Base-by-base conservation (phyloP, 2,329 filamentous ascomycete species). In the Aureobasidium lini region DNA sequence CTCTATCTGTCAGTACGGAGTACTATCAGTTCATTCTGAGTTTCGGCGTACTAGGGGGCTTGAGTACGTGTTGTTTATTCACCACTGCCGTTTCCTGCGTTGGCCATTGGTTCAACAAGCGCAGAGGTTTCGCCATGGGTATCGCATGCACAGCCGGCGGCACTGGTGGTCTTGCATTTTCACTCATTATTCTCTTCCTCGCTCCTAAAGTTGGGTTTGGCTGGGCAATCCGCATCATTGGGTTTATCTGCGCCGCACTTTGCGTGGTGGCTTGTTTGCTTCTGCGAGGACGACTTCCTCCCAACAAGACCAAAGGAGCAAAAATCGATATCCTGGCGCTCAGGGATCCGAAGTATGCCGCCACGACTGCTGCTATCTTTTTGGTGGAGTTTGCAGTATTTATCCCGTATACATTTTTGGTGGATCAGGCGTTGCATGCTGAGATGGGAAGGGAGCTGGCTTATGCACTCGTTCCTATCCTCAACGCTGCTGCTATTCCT, bases 11-110 rank as follows among this genome's bases (percentile, higher is more conserved):
- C 59, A 92, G 88, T 69, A 85, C 81, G 6, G 77, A 85, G 68
- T 88, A 89, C 65, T 93, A 86, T 83, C 89, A 94, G 43, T 93
- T 94, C 68, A 82, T 95, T 71, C 75, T 95, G 28, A 80, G 84
- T 3, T 91, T 92, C 67, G 89, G 89, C 5, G 70, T 95, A 3
- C 72, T 94, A 5, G 83, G 83, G 57, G 91, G 90, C 29, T 65
- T 89, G 1, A 88, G 86, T 7, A 85, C 84, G 1, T 89, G 89
- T 0, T 78, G 94, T 34, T 81, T 95, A 61, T 94, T 94, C 72
- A 95, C 89, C 0, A 90, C 90, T 0, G 86, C 87, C 34, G 81
- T 95, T 62, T 84, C 88, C 0, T 83, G 87, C 1, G 80, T 95
- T 6, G 88, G 88, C 0, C 90, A 95, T 70, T 95, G 84, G 77